These are phyloP conservation scores for Leersia perrieri DNA, from an alignment of 176 grass and related monocot genomes.

Conservation along the genomic window DNA sequence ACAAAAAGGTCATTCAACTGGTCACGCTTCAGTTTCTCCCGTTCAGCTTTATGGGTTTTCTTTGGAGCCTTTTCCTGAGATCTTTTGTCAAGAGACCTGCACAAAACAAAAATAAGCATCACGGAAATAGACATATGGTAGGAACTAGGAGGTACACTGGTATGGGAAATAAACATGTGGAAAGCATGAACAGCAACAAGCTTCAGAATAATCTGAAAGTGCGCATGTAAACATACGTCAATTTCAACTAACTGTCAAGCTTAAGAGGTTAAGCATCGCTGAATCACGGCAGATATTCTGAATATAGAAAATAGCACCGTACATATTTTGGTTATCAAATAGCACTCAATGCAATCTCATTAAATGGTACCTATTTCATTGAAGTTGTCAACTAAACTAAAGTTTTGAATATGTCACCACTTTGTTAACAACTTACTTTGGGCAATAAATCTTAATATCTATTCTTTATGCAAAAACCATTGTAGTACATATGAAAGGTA, in stretches of 20 bases:
- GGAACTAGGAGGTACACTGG: background rate
- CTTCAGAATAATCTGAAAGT: conserved; percentile 25
- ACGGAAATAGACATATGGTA: background rate
- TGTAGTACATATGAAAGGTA: conserved; percentile 11
- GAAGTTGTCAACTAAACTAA: background rate
- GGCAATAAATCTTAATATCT: background rate
- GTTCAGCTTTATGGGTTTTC: conserved; percentile 79
- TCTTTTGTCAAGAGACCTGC: conserved; percentile 49
- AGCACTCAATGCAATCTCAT: background rate
- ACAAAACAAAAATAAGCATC: conserved; percentile 12
- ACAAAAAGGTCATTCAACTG: conserved; percentile 79
- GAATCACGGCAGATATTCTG: background rate
- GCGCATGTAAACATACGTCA: background rate
- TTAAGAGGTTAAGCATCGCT: background rate
- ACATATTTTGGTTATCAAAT: background rate
- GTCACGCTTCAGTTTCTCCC: conserved; percentile 78
- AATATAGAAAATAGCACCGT: conserved; percentile 15
- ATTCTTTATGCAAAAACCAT: background rate
- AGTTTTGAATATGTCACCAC: background rate
- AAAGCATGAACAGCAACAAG: background rate
- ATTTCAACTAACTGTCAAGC: background rate
- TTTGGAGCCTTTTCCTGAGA: conserved; percentile 54
- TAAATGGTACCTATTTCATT: conserved; percentile 5
- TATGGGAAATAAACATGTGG: conserved; percentile 16
- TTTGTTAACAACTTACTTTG: background rate